Evolutionary conservation across 2,329 filamentous ascomycete genomes (phyloP), one percentile per base, ranked within the genome.

Genomic region (Teratosphaeria nubilosa): DNA sequence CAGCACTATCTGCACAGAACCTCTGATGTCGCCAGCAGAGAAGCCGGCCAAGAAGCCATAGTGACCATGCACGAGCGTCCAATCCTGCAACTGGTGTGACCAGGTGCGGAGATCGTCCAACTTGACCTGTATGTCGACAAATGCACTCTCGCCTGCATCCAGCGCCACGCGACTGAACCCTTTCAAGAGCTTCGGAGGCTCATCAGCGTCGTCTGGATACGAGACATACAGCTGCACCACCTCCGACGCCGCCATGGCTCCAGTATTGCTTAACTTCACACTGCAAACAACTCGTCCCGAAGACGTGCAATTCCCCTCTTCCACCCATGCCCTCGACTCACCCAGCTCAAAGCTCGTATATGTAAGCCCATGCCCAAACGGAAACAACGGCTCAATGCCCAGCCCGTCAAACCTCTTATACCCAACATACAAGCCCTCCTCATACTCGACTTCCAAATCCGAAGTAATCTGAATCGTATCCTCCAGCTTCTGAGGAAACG

Each of bases 331-430:
- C 3, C 77, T 78, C 0, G 84, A 79, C 0, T 77, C 74, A 14
- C 83, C 82, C 66, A 88, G 86, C 53, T 80, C 77, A 68, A 90
- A 92, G 0, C 76, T 83, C 0, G 88, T 91, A 73, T 91, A 94
- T 14, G 86, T 88, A 1, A 94, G 77, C 1, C 90, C 87, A 68
- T 90, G 85, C 13, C 87, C 87, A 69, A 95, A 95, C 58, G 86
- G 80, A 73, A 91, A 90, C 0, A 87, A 76, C 0, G 85, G 84
- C 5, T 78, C 73, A 54, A 85, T 78, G 25, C 77, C 76, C 14
- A 77, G 74, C 25, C 80, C 81, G 66, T 91, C 86, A 70, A 88
- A 90, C 72, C 88, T 85, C 20, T 82, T 76, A 72, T 91, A 90
- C 2, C 87, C 87, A 57, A 90, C 81, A 72, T 84, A 88, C 13